Percentiles rank a stretch among this genome's conserved stretches.
Evolutionary conservation across 805 yeast genomes (phyloP).

Genomic region (Yarrowia divulgata): DNA sequence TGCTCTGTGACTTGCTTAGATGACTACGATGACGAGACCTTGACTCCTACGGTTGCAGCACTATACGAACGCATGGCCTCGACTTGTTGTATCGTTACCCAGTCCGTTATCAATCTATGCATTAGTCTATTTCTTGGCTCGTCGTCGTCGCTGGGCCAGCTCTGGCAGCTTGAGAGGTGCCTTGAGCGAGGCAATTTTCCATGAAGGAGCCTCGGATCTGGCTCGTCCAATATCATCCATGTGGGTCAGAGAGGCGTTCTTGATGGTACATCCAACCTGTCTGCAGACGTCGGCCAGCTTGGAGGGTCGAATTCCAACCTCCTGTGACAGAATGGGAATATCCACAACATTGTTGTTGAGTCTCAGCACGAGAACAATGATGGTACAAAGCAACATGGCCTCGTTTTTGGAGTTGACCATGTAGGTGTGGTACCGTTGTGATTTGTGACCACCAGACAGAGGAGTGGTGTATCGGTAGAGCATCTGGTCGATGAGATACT

Average conservation of each 20-base stretch:
- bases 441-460: conserved; percentile 66
- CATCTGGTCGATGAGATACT: conserved; percentile 71
- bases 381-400: conserved; percentile 82
- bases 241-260: conserved; percentile 61
- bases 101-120: conserved; percentile 7
- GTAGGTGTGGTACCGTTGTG: conserved; percentile 76
- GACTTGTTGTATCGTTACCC: too few relatives aligned
- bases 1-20: too few relatives aligned
- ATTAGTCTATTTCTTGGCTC: conserved; percentile 33
- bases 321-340: conserved; percentile 82
- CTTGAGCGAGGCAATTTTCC: conserved; percentile 80
- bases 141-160: conserved; percentile 48
- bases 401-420: conserved; percentile 86
- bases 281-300: conserved; percentile 71
- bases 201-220: conserved; percentile 54
- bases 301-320: conserved; percentile 79
- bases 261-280: conserved; percentile 82
- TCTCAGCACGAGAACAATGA: conserved; percentile 75
- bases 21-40: too few relatives aligned
- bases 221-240: conserved; percentile 51
- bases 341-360: conserved; percentile 78
- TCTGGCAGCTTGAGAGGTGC: conserved; percentile 93
- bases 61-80: too few relatives aligned
- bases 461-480: conserved; percentile 73
- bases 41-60: too few relatives aligned